Conservation (phyloP, 331 rosid genomes). For the Malus hybrid region DNA sequence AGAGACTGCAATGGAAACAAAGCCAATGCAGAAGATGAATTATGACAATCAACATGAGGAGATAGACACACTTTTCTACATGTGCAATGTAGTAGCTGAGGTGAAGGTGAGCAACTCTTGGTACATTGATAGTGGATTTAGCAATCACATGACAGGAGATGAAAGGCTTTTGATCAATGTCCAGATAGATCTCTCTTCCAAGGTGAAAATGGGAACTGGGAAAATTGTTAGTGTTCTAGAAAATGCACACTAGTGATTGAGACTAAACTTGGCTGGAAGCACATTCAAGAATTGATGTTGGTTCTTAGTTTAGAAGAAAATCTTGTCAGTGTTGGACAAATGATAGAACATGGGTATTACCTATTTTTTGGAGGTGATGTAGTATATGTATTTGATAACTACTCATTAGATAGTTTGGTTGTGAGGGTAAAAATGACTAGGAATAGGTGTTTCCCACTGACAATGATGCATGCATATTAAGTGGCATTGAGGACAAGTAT, state of each 20-base stretch:
- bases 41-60: background rate
- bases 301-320: background rate
- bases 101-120: background rate
- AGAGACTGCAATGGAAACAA: background rate
- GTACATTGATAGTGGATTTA: background rate
- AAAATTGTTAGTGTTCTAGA: too few relatives aligned
- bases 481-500: background rate
- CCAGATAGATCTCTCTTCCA: background rate
- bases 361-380: background rate
- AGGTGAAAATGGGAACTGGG: too few relatives aligned
- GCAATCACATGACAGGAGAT: too few relatives aligned
- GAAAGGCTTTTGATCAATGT: background rate
- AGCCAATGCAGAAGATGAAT: background rate
- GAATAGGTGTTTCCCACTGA: background rate
- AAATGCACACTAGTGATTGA: background rate
- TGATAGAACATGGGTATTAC: background rate
- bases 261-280: background rate
- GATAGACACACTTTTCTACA: background rate
- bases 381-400: background rate
- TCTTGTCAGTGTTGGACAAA: background rate
- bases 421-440: background rate
- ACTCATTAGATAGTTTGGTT: background rate
- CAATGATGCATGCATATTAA: background rate
- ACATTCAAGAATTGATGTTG: background rate
- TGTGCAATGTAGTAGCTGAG: background rate